Evolutionary conservation across 1,284 basidiomycete genomes (phyloP).

Genomic region (Trametes hirsuta): DNA sequence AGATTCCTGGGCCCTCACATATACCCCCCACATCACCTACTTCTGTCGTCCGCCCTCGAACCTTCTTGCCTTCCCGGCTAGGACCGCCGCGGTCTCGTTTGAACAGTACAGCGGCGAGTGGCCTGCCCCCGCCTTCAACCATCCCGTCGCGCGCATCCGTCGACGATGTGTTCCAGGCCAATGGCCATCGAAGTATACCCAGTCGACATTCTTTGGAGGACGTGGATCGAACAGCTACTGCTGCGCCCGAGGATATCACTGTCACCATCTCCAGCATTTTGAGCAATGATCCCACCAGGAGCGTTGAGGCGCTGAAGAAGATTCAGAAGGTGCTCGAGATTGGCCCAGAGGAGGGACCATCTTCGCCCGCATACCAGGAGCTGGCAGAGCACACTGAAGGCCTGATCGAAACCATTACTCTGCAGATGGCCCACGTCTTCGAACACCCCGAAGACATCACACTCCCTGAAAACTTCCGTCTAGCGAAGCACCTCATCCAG

Average conservation of each 20-base stretch:
- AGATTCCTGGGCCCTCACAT: slow-evolving; percentile 37
- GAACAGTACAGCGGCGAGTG: slow-evolving; percentile 25
- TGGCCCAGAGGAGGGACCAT: slow-evolving; percentile 72
- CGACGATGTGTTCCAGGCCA: slow-evolving; percentile 20
- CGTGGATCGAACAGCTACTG: slow-evolving; percentile 16
- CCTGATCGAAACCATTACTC: slow-evolving; percentile 85
- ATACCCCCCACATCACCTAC: slow-evolving; percentile 49
- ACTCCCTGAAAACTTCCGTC: slow-evolving; percentile 79
- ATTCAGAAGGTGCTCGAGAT: slow-evolving; percentile 82
- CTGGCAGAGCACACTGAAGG: slow-evolving; percentile 84
- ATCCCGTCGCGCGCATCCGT: slow-evolving; percentile 16
- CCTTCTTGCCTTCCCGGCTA: slow-evolving; percentile 70
- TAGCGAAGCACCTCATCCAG: slow-evolving; percentile 96
- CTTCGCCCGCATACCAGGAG: slow-evolving; percentile 71
- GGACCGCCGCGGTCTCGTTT: slow-evolving; percentile 56
- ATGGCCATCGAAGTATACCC: slow-evolving; percentile 12
- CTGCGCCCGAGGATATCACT: slow-evolving; percentile 61
- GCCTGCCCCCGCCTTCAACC: slow-evolving; percentile 10
- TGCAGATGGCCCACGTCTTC: slow-evolving; percentile 90
- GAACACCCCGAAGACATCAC: slow-evolving; percentile 76
- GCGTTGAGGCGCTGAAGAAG: slow-evolving; percentile 94
- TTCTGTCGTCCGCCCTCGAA: slow-evolving; percentile 57
- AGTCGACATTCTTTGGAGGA: slow-evolving; percentile 12
- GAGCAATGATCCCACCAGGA: slow-evolving; percentile 81
- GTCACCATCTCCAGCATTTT: slow-evolving; percentile 83